Evolutionary conservation across 1,284 basidiomycete species (phyloP).

Genomic region (Blastosporella zonata): DNA sequence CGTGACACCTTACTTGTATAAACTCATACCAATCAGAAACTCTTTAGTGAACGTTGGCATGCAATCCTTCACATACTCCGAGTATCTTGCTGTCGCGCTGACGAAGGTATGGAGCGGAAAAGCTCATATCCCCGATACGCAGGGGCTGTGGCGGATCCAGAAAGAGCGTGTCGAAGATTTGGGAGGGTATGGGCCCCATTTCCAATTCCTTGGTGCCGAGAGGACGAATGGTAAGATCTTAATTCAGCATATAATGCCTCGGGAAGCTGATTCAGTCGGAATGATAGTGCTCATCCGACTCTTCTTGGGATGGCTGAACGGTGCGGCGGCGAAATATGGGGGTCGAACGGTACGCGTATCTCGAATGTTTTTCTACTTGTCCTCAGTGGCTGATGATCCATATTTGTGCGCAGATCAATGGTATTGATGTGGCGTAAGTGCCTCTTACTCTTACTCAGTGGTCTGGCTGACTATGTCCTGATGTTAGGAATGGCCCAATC

Average conservation of each 20-base stretch:
- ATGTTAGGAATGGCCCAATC: conserved; percentile 1
- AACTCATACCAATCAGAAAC: neutral
- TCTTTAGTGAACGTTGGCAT: conserved; percentile 36
- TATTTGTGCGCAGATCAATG: conserved; percentile 1
- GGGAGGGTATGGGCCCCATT: conserved; percentile 34
- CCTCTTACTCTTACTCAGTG: too few species aligned
- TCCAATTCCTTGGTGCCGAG: conserved; percentile 31
- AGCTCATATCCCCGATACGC: conserved; percentile 30
- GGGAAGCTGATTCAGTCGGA: too few species aligned
- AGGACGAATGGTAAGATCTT: conserved; percentile 22
- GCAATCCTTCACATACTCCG: conserved; percentile 37
- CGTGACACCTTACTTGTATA: conserved; percentile 8
- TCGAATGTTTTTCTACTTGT: neutral
- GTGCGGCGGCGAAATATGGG: conserved; percentile 32
- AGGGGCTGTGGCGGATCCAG: conserved; percentile 31
- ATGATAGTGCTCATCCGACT: conserved; percentile 28
- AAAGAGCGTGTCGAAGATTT: conserved; percentile 26
- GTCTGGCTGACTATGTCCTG: neutral
- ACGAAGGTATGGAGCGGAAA: conserved; percentile 35
- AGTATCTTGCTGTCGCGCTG: conserved; percentile 34
- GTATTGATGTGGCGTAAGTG: conserved; percentile 6
- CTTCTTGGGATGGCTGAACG: conserved; percentile 33
- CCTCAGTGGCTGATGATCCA: neutral
- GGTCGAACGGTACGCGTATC: conserved; percentile 26
- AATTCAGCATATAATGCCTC: too few species aligned